A percentile compares a stretch with the other conserved stretches of the same genome.
Evolutionary conservation across 1,284 basidiomycete genomes (phyloP).

Genomic region (Sanghuangporus weigelae): DNA sequence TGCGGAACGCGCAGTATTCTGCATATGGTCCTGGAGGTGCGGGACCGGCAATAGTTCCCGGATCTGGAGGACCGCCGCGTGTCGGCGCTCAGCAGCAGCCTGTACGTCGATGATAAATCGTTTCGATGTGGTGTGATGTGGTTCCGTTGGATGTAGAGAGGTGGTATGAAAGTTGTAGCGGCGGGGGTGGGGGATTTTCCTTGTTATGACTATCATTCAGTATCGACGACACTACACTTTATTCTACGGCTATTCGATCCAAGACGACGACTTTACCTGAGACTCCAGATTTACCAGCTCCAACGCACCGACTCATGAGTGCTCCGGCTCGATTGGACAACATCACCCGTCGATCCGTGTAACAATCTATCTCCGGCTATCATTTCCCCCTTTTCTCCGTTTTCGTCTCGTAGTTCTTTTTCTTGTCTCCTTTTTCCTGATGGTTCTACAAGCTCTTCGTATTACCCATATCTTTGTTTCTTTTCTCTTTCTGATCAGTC

Average conservation of each 20-base stretch:
- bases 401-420: not conserved
- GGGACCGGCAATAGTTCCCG: not conserved
- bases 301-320: not conserved
- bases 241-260: too few species aligned
- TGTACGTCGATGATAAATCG: slow-evolving; percentile 2
- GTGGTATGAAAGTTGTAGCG: not conserved
- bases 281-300: not conserved
- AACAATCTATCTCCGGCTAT: not conserved
- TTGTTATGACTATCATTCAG: too few species aligned
- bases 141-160: not conserved
- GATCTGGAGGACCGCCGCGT: not conserved
- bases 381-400: not conserved
- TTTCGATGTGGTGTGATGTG: not conserved
- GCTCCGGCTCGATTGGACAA: not conserved
- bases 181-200: not conserved
- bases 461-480: not conserved
- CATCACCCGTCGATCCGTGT: not conserved
- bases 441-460: not conserved
- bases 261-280: too few species aligned
- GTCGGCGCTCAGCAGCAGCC: not conserved
- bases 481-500: not conserved
- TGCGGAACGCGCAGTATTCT: slow-evolving; percentile 13
- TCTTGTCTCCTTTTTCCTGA: not conserved
- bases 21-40: not conserved
- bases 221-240: too few species aligned